Evolutionary conservation across 2,329 filamentous ascomycete species (phyloP).

Genomic region (Fusarium kyushuense): DNA sequence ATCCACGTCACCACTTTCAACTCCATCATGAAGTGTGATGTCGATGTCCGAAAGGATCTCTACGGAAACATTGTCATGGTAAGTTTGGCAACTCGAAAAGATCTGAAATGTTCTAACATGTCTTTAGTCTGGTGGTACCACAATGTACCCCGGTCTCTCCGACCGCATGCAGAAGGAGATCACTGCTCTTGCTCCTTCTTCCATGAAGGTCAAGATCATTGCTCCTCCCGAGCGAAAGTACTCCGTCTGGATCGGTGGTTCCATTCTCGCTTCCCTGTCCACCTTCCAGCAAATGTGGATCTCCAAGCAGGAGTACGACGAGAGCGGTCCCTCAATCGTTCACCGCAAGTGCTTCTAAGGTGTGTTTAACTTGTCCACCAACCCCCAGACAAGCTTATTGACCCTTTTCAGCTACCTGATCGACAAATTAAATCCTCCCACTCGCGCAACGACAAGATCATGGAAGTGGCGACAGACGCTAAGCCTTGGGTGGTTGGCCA

Average conservation of each 20-base stretch:
- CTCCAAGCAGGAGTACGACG: constrained; percentile 99
- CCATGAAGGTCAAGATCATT: constrained; percentile 99
- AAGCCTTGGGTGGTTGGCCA: constrained; percentile 60
- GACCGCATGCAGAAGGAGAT: constrained; percentile 99
- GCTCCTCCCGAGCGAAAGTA: constrained; percentile 99
- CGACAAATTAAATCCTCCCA: constrained; percentile 52
- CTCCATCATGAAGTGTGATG: constrained; percentile 99
- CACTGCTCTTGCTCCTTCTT: constrained; percentile 97
- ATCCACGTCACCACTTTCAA: constrained; percentile 99
- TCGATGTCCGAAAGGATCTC: constrained; percentile 99
- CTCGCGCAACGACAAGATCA: constrained; percentile 57
- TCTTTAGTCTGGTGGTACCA: constrained; percentile 95
- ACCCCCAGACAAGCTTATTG: constrained; percentile 26
- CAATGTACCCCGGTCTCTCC: constrained; percentile 99
- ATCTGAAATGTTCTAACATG: constrained; percentile 49
- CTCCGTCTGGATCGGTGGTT: constrained; percentile 99
- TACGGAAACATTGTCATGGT: constrained; percentile 99
- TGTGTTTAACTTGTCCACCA: constrained; percentile 51
- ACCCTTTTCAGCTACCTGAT: constrained; percentile 48
- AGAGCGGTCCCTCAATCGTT: constrained; percentile 98
- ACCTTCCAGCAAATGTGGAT: constrained; percentile 99
- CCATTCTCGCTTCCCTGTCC: constrained; percentile 98
- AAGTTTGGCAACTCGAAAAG: constrained; percentile 58
- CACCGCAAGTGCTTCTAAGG: constrained; percentile 99
- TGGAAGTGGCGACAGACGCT: constrained; percentile 60